Base-by-base conservation (phyloP, 176 grass and related monocot genomes). In the Otatea glauca region DNA sequence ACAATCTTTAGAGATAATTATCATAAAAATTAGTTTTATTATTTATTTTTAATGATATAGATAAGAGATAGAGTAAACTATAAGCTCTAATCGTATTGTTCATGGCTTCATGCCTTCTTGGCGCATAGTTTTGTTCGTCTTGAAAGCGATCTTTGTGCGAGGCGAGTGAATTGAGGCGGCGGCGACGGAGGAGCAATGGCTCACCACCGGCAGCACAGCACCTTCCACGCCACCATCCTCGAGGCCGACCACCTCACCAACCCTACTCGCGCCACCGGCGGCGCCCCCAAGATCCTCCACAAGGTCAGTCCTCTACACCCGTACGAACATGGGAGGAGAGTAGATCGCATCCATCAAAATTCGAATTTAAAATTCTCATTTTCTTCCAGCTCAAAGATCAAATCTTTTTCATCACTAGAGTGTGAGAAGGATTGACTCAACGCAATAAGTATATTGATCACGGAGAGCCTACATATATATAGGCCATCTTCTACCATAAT, bases 151-250 rank as follows among this genome's bases (percentile, higher is more conserved):
- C 20, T 20, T 78, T 78, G 56, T 47, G 23, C 23, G 15, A 59
- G 64, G 21, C 67, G 25, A 51, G 23, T 15, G 17, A 7, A 13
- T 2, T 43, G 27, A 12, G 53, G 65, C 63, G 63, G 43, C 70
- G 44, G 23, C 7, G 74, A 5, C 13, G 53, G 51, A 7, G 11
- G n/a, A 85, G 53, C 27, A 13, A 94, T 94, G 93, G 90, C 90
- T 63, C 90, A 90, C 81, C 89, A 83, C 56, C 58, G 90, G 67
- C 88, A 92, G 18, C 93, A 94, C 75, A 90, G 93, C 41, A 90
- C 88, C 49, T 85, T 94, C 42, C 87, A 92, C 64, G 87, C 77
- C 68, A 92, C 90, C 55, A 86, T 94, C 66, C 80, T 92, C 42
- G 93, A 94, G 78, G 93, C 90, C 10, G 85, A 90, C 20, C 34